phyloP scores from a whole-genome alignment of 2,329 filamentous ascomycete species.

The Septoria linicola region DNA sequence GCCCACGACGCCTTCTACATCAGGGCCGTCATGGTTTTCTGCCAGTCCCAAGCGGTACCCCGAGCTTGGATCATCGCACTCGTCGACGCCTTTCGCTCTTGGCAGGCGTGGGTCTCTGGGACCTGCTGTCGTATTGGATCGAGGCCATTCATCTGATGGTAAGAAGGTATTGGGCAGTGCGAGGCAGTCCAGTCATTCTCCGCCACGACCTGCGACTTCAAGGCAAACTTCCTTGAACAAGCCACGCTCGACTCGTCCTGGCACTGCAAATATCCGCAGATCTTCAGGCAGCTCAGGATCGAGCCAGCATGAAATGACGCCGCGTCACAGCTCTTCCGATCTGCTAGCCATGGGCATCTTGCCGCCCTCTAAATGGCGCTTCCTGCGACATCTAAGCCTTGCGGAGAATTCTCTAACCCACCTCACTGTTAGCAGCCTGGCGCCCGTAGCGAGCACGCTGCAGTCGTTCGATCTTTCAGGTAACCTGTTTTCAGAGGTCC shows the following conservation, averaged over 20 bases:
- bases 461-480: conserved; percentile 89
- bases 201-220: conserved; percentile 71
- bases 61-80: conserved; percentile 39
- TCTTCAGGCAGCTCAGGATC: conserved; percentile 95
- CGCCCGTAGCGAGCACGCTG: conserved; percentile 80
- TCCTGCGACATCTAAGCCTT: conserved; percentile 85
- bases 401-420: conserved; percentile 87
- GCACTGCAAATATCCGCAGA: conserved; percentile 70
- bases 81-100: conserved; percentile 56
- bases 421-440: conserved; percentile 71
- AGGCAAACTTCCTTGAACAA: conserved; percentile 66
- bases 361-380: conserved; percentile 88
- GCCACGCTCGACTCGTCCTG: conserved; percentile 58
- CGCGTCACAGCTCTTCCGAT: conserved; percentile 72
- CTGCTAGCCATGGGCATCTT: conserved; percentile 69
- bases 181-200: conserved; percentile 74
- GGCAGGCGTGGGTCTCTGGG: conserved; percentile 47
- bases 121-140: conserved; percentile 53
- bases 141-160: conserved; percentile 56
- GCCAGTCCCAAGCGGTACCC: conserved; percentile 29
- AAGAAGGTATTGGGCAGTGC: conserved; percentile 32
- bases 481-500: conserved; percentile 92
- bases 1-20: conserved; percentile 72
- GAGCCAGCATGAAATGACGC: conserved; percentile 57
- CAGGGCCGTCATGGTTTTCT: conserved; percentile 49